phyloP scores from a whole-genome alignment of 1,284 basidiomycete species.

The Austroboletus novae-zelandiae region DNA sequence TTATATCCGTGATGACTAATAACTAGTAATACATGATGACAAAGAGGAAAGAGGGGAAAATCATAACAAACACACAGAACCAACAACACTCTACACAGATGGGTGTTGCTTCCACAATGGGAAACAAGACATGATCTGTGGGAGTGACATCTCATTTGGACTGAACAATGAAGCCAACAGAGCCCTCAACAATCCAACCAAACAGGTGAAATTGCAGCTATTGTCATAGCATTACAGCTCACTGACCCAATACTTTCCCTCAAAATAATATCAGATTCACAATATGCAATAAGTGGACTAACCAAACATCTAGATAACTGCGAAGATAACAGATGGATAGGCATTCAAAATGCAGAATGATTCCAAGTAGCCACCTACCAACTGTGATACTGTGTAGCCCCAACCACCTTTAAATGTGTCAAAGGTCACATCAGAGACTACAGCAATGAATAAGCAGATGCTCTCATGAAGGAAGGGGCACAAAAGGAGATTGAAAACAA shows the following conservation, averaged over 20 bases:
- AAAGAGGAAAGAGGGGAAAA: no score
- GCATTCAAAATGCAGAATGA: not conserved
- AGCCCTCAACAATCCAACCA: not conserved
- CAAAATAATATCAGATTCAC: not conserved
- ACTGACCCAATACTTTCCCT: not conserved
- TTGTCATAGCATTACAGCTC: not conserved
- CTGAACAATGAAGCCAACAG: no score
- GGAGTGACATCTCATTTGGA: no score
- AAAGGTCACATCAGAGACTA: not conserved
- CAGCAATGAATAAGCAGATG: not conserved
- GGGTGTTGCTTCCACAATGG: no score
- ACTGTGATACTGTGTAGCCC: not conserved
- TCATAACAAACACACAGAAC: no score
- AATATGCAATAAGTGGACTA: not conserved
- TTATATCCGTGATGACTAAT: no score
- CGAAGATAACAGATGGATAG: not conserved
- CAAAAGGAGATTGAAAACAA: not conserved
- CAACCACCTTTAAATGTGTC: not conserved
- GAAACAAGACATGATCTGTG: no score
- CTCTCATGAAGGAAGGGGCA: not conserved
- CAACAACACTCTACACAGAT: no score
- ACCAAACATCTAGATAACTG: not conserved
- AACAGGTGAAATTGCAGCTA: not conserved
- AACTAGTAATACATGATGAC: no score
- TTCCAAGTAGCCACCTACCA: not conserved